Evolutionary conservation across 441 rosid genomes (phyloP), one percentile per base, ranked within the genome.

Genomic region (Macaranga tanarius): DNA sequence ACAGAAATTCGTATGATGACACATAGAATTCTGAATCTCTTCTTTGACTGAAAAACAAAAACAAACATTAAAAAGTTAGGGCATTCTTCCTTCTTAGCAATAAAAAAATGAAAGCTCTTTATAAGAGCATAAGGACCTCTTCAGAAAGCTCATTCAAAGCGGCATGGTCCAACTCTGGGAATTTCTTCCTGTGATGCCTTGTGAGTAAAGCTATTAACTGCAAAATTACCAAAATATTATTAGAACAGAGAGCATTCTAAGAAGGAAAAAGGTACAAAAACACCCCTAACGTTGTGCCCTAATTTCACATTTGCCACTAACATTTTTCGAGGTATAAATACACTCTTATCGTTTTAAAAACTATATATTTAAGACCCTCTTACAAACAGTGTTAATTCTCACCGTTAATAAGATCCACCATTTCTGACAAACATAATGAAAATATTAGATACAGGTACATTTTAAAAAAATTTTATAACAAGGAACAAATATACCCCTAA

Each of bases 201-300:
- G 84, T 74, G 44, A 91, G 93, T 65, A 87, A 59, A n/a, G 92
- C 92, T 67, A 91, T 85, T 76, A 89, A 63, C 96, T 91, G 81
- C 52, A 80, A 72, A 50, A 48, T 44, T 42, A 23, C 56, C 57
- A 69, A 55, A 68, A 10, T 23, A 7, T 19, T n/a, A 75, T 80
- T 57, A 82, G 73, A 61, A 66, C 20, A 62, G 45, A 62, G 65
- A 74, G 52, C 47, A 52, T 3, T 5, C 17, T 69, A n/a, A 65
- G 60, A 45, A 48, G n/a, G n/a, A n/a, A n/a, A n/a, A n/a, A n/a
- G n/a, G n/a, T n/a, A n/a, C n/a, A n/a, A n/a, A n/a, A n/a, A n/a
- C n/a, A n/a, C n/a, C n/a, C n/a, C n/a, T n/a, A n/a, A n/a, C n/a
- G n/a, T n/a, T n/a, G n/a, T n/a, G n/a, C n/a, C n/a, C n/a, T n/a